phyloP scores from a whole-genome alignment of 2,329 filamentous ascomycete species.

The Paraphaeosphaeria sporulosa region DNA sequence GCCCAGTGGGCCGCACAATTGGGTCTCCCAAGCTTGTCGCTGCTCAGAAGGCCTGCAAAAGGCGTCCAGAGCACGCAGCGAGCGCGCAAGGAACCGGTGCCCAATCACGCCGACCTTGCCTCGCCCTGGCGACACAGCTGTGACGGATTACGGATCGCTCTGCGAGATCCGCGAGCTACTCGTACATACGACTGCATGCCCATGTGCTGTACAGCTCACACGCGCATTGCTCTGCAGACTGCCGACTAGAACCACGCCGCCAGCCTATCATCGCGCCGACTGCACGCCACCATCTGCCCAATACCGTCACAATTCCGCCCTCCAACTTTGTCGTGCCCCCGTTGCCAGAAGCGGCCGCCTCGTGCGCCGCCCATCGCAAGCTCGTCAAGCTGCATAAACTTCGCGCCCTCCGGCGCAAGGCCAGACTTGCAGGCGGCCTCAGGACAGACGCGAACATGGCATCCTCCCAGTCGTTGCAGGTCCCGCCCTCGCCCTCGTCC shows the following conservation, averaged over 20 bases:
- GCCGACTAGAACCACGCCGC: neutral
- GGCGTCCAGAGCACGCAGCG: neutral
- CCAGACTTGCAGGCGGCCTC: slow-evolving; percentile 44
- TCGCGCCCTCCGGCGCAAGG: slow-evolving; percentile 50
- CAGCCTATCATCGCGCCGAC: slow-evolving; percentile 7
- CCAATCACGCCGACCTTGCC: neutral
- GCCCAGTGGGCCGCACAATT: slow-evolving; percentile 10
- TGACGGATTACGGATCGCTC: neutral
- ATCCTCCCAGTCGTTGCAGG: slow-evolving; percentile 38
- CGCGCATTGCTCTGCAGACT: neutral
- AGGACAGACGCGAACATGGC: slow-evolving; percentile 27
- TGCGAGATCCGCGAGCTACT: neutral
- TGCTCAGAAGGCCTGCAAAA: neutral
- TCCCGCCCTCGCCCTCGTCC: slow-evolving; percentile 45
- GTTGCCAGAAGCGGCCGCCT: slow-evolving; percentile 21
- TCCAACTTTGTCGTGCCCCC: slow-evolving; percentile 27
- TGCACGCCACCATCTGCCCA: slow-evolving; percentile 13
- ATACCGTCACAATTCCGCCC: slow-evolving; percentile 28
- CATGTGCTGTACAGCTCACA: slow-evolving; percentile 3
- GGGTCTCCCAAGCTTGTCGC: slow-evolving; percentile 1
- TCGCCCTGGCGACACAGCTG: neutral
- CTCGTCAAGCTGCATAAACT: slow-evolving; percentile 50
- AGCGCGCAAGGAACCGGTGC: neutral
- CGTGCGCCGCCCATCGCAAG: slow-evolving; percentile 20
- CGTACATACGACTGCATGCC: neutral